Evolutionary conservation across 345 rosid species (phyloP), one percentile per base, ranked within the genome.

Genomic region (Salix exigua): DNA sequence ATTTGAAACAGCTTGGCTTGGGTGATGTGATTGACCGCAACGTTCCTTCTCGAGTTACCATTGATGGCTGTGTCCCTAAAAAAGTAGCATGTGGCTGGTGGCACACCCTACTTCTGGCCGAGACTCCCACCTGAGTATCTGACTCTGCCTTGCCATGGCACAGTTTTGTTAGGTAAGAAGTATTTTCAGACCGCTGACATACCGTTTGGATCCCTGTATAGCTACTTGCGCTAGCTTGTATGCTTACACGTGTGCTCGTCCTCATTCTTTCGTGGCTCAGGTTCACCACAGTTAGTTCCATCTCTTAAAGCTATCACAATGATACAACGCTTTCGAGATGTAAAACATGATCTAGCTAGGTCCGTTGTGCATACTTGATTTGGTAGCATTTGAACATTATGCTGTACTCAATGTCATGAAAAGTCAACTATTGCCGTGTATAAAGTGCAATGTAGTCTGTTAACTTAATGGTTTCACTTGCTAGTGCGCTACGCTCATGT

Each of bases 41-140:
- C 73, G 82, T 84, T 53, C 98, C 99, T 25, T 83, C 91, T 67
- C 88, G 86, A 74, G 92, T 94, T 31, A 80, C 85, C 16, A 70
- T 89, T 1, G 92, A 94, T 26, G 97, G 89, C 25, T 90, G 86
- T 68, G 44, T 82, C 53, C 93, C 94, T 17, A 86, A 78, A 68
- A 89, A 85, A 79, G 86, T 96, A 0, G 92, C 94, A 16, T 96
- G 99, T 53, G 99, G 98, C 48, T 96, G 99, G 99, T 93, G 99
- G 98, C 99, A 96, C 84, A 96, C 99, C 33, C 84, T 96, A 46
- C 94, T 96, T 81, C 87, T 93, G 68, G 91, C 91, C 1, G 88
- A 88, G 63, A 76, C 92, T 2, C 86, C 91, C 58, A 77, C 79
- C 55, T 92, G 91, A 93, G 68, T 44, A 48, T 70, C 53, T 30